Conservation (phyloP, 2,329 filamentous ascomycete species). For the Tolypocladium capitatum region DNA sequence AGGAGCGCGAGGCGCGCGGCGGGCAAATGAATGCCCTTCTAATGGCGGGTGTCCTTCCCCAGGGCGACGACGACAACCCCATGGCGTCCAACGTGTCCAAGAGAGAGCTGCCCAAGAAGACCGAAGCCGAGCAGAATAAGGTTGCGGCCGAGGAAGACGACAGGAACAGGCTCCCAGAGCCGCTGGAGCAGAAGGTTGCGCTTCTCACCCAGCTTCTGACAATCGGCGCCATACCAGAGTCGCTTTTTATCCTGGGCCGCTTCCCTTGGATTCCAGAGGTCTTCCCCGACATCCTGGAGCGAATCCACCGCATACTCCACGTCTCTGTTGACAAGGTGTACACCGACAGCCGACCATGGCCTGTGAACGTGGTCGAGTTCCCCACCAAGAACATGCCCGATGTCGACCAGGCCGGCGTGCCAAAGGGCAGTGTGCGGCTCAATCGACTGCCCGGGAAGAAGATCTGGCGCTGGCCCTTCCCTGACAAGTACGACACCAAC, state of each 20-base stretch:
- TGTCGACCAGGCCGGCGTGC: constrained; percentile 50
- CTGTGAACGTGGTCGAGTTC: constrained; percentile 17
- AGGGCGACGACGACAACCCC: constrained; percentile 55
- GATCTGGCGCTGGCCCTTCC: constrained; percentile 68
- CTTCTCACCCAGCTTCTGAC: constrained; percentile 75
- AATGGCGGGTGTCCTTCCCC: constrained; percentile 68
- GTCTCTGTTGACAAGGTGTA: constrained; percentile 68
- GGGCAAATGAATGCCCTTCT: constrained; percentile 71
- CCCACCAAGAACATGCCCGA: constrained; percentile 33
- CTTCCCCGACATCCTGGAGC: constrained; percentile 67
- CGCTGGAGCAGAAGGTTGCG: constrained; percentile 75
- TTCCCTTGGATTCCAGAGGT: constrained; percentile 87
- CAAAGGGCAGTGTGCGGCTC: constrained; percentile 56
- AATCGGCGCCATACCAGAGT: constrained; percentile 85
- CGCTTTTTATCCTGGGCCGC: constrained; percentile 79
- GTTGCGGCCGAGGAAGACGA: constrained; percentile 26
- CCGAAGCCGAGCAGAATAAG: constrained; percentile 38
- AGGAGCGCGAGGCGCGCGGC: constrained; percentile 58
- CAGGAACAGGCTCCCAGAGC: constrained; percentile 49
- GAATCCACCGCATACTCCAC: constrained; percentile 72
- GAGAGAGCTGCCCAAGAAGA: constrained; percentile 39
- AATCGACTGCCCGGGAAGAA: constrained; percentile 48
- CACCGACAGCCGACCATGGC: constrained; percentile 28
- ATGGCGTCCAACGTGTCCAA: constrained; percentile 23
- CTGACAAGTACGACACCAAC: constrained; percentile 62